A percentile compares a stretch with the other conserved stretches of the same genome.
phyloP scores from a whole-genome alignment of 176 grass and related monocot genomes.

The Paspalum vaginatum region DNA sequence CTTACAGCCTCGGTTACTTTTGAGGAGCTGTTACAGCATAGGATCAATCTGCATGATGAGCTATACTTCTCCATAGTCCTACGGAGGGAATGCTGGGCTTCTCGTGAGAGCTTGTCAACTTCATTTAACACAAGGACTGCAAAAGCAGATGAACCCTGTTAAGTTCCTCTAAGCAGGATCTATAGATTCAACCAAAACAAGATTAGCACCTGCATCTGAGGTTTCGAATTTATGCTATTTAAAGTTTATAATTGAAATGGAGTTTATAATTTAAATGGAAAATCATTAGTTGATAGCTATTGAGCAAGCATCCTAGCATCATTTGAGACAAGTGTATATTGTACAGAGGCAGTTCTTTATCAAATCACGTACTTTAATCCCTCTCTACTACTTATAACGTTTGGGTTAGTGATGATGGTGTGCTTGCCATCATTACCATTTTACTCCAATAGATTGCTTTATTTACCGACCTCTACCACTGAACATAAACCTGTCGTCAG shows the following conservation, averaged over 20 bases:
- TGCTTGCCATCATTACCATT: neutral
- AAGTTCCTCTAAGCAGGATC: neutral
- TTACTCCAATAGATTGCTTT: neutral
- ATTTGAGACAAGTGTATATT: neutral
- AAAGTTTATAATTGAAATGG: neutral
- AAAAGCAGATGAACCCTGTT: slow-evolving; percentile 28
- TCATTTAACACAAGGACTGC: slow-evolving; percentile 93
- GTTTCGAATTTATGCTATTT: neutral
- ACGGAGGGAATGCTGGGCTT: slow-evolving; percentile 95
- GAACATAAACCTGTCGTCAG: neutral
- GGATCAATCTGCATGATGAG: slow-evolving; percentile 83
- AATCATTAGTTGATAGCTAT: neutral
- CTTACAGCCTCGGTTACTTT: slow-evolving; percentile 97
- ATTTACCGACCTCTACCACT: neutral
- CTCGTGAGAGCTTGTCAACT: slow-evolving; percentile 95
- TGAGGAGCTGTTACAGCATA: slow-evolving; percentile 97
- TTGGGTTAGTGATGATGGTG: neutral
- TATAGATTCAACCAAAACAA: slow-evolving; percentile 8
- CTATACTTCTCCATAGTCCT: slow-evolving; percentile 99
- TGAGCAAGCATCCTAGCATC: neutral
- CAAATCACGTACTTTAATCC: neutral
- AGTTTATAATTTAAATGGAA: neutral
- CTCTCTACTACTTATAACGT: neutral
- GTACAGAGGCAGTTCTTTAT: neutral
- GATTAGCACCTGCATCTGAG: neutral